Base-by-base conservation (phyloP, 179 eudicot species). In the Silene vulgaris region DNA sequence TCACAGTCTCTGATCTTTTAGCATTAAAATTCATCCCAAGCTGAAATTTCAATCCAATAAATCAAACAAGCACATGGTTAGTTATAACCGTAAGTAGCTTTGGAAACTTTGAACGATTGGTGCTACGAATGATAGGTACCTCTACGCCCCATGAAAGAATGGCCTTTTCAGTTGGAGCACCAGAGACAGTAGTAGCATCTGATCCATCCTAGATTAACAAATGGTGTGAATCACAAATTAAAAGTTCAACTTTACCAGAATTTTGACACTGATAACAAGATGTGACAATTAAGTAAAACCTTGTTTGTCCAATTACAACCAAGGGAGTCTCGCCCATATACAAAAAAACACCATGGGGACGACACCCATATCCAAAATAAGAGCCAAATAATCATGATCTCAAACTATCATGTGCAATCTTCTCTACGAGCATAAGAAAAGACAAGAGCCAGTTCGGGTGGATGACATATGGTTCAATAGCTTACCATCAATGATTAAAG, bases 91-190 rank as follows among this genome's bases (percentile, higher is more conserved):
- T 1, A 68, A 60, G 45, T 13, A 64, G 19, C 2, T 20, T 11
- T 21, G n/a, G 20, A 67, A 57, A 1, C 32, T 40, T 32, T 32
- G 56, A 65, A 71, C 48, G 4, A 23, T 19, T 56, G 16, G 20
- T 68, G 29, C 17, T 19, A 8, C n/a, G 65, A 67, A 50, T 48
- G 29, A 59, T n/a, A 63, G 29, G 74, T 79, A 85, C 88, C 86
- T 80, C 79, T 37, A 85, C 60, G 2, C 82, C 87, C 88, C 88
- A 85, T 43, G 75, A 61, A 56, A 85, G 86, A 48, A 85, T 82
- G 78, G 88, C 82, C 78, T 83, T 85, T 54, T 83, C 88, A 73
- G 88, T 85, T 17, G 88, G 88, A 71, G 84, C 79, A 9, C 88
- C 88, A 61, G 82, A 61, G 60, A 82, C 69, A 71, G 76, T 84